Conservation (phyloP, 176 grass and related monocot species). For the Carex parvula region DNA sequence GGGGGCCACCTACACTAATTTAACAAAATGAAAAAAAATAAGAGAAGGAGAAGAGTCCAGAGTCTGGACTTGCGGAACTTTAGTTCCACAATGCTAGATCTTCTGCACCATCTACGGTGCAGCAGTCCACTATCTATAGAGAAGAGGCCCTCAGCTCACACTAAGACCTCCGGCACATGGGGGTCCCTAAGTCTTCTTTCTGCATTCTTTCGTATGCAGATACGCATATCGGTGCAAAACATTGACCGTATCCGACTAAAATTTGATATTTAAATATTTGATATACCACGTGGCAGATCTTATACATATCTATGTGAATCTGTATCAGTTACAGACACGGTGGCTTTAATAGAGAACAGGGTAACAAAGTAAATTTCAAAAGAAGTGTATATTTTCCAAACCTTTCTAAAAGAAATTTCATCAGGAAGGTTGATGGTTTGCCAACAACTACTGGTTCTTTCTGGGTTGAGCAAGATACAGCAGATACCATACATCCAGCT, state of each 20-base stretch:
- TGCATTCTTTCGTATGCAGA: not conserved
- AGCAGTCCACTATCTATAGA: not conserved
- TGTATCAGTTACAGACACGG: not conserved
- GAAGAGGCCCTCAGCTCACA: not conserved
- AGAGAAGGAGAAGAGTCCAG: no score
- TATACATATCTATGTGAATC: not conserved
- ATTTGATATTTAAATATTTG: not conserved
- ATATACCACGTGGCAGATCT: not conserved
- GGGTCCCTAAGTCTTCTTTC: not conserved
- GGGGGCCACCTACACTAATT: no score
- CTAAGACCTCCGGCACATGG: not conserved
- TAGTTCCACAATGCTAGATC: not conserved
- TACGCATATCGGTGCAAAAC: not conserved
- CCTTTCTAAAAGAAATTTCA: slow-evolving; percentile 91
- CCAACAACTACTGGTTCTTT: slow-evolving; percentile 91
- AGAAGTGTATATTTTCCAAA: slow-evolving; percentile 21
- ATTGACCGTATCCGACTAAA: not conserved
- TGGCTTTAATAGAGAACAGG: not conserved
- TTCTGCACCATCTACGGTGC: no score
- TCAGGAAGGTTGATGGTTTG: slow-evolving; percentile 89
- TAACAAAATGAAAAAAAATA: no score
- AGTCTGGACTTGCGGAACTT: not conserved
- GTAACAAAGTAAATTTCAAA: not conserved
- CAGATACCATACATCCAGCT: slow-evolving; percentile 92
- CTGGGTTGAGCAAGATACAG: slow-evolving; percentile 74